These are phyloP conservation scores for Rutstroemia sp. DNA, from an alignment of 2,329 filamentous ascomycete species.

Conservation along the genomic window DNA sequence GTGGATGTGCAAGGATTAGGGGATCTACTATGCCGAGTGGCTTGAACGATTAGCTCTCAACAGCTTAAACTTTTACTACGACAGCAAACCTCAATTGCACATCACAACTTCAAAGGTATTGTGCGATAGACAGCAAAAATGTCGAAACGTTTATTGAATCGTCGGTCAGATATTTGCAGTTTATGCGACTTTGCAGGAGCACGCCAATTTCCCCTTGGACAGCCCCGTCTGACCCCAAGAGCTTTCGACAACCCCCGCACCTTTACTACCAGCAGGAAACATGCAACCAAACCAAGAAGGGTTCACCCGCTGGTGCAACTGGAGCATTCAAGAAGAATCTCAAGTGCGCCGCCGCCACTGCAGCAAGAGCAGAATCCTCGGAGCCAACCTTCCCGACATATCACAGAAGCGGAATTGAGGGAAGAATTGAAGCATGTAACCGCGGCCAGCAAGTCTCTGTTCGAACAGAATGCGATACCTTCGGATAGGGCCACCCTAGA, in stretches of 20 bases:
- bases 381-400: neutral
- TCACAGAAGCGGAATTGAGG: constrained; percentile 17
- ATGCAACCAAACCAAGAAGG: neutral
- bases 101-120: constrained; percentile 5
- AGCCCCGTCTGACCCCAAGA: constrained; percentile 13
- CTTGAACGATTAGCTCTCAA: neutral
- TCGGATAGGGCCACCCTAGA: constrained; percentile 19
- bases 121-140: constrained; percentile 22
- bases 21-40: neutral
- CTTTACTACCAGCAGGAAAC: constrained; percentile 17
- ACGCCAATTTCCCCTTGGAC: constrained; percentile 10
- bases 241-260: constrained; percentile 11
- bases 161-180: constrained; percentile 35
- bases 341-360: neutral
- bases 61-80: too few species aligned
- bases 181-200: constrained; percentile 34
- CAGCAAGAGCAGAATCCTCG: neutral
- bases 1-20: neutral
- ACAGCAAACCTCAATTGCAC: constrained; percentile 7
- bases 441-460: constrained; percentile 16
- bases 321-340: neutral
- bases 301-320: neutral
- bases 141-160: constrained; percentile 32
- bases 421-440: constrained; percentile 18
- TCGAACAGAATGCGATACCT: constrained; percentile 16